phyloP scores from a whole-genome alignment of 148 eudicot species.

The Heliamphora exappendiculata region DNA sequence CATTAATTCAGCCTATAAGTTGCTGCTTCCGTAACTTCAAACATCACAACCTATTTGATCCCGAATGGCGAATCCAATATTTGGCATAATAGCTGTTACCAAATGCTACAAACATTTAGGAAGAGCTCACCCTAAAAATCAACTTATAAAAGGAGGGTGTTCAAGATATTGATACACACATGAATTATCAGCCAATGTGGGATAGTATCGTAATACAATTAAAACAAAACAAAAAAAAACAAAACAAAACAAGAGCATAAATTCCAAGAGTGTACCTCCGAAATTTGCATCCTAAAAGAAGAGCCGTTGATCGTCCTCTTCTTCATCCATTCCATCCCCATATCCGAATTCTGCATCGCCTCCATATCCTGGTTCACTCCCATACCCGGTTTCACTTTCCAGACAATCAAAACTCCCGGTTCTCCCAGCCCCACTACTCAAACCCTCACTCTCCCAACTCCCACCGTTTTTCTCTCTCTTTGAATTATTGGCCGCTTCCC shows the following conservation, averaged over 20 bases:
- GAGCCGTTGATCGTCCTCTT: constrained; percentile 60
- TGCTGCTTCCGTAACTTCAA: too few relatives aligned
- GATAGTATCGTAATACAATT: background rate
- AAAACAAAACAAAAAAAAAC: background rate
- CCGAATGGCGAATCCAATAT: too few relatives aligned
- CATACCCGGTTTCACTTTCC: constrained; percentile 76
- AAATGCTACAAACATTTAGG: too few relatives aligned
- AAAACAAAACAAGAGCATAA: background rate
- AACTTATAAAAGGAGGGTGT: too few relatives aligned
- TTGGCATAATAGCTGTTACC: too few relatives aligned
- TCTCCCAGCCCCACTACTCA: constrained; percentile 34
- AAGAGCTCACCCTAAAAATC: too few relatives aligned
- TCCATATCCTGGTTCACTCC: constrained; percentile 81
- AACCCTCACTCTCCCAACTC: constrained; percentile 38
- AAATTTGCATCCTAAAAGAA: constrained; percentile 59
- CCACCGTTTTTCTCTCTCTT: constrained; percentile 40
- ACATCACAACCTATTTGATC: too few relatives aligned
- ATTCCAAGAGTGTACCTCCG: constrained; percentile 45
- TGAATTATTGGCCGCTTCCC: constrained; percentile 45
- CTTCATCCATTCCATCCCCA: constrained; percentile 81
- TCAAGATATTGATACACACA: too few relatives aligned
- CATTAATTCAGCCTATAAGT: too few relatives aligned
- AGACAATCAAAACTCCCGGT: constrained; percentile 32
- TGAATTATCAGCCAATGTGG: background rate
- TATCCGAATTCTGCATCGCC: constrained; percentile 83